Base-by-base conservation (phyloP, 2,329 filamentous ascomycete genomes). In the Coniella lustricola region DNA sequence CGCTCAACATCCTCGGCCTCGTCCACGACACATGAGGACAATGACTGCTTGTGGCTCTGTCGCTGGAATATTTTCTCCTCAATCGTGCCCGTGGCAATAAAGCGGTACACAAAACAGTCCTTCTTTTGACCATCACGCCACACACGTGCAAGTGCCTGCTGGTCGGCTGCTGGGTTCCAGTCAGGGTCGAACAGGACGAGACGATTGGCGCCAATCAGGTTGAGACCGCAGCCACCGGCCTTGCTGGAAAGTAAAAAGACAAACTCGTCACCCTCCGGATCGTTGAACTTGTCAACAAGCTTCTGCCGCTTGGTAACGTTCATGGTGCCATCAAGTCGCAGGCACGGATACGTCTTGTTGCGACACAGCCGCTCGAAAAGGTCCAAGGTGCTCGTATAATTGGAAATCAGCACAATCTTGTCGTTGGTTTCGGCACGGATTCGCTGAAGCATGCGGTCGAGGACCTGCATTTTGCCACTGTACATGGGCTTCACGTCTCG, bases 71-170 rank as follows among this genome's bases (percentile, higher is more conserved):
- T 96, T 71, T 98, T 98, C 67, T 98, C 93, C 63, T 98, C 93
- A 53, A 98, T 98, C 0, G 90, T 96, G 3, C 93, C 93, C 0
- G 94, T 97, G 0, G 90, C 87, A 59, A 98, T 98, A 70, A 98
- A 98, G n/a, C 93, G 87, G 66, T 98, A 98, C 14, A 98, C 93
- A 60, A 98, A 98, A 62, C 93, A 98, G 62, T 98, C 93, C 64
- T 98, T 98, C 76, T 94, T 97, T 67, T 98, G 93, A 0, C 93
- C 93, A 60, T 98, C 93, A 74, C 93, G 87, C 93, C 93, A 98
- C 17, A 98, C 93, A 72, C 93, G 87, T 32, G 93, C 93, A 25
- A 98, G 77, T 3, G 93, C 93, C 69, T 98, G 93, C 66, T 98
- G 93, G 62, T 98, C 93, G 1, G 93, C 90, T 3, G 93, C 93